These are phyloP conservation scores for Flaveria robusta DNA, from an alignment of 129 eudicot genomes.

Conservation along the genomic window DNA sequence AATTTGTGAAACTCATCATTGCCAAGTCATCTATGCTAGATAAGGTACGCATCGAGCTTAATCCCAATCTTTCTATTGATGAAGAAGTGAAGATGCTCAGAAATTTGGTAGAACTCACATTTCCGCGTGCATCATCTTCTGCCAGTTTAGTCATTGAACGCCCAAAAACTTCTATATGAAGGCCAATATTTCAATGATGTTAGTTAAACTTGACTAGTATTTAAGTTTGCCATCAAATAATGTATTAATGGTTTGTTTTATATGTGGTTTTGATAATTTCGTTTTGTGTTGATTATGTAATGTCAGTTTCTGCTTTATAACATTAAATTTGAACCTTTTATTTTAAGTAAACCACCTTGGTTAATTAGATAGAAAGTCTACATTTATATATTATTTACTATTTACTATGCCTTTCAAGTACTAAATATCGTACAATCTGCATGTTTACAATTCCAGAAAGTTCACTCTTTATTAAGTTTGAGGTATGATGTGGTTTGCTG, in stretches of 20 bases:
- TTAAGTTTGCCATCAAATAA: background rate
- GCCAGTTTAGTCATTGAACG: background rate
- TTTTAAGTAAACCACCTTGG: too few species aligned
- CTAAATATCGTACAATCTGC: too few species aligned
- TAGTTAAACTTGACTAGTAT: background rate
- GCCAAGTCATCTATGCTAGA: constrained; percentile 17
- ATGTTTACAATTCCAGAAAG: too few species aligned
- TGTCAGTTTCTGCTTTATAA: background rate
- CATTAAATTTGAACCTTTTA: too few species aligned
- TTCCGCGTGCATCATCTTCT: constrained; percentile 12
- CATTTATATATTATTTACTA: too few species aligned
- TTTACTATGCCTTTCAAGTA: too few species aligned
- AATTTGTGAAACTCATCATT: constrained; percentile 29
- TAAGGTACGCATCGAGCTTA: background rate
- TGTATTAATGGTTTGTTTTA: background rate
- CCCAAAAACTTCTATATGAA: background rate
- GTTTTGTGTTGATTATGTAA: background rate
- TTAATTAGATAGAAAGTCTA: too few species aligned
- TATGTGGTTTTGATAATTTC: too few species aligned
- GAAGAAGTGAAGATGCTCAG: constrained; percentile 9
- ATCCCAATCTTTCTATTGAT: background rate
- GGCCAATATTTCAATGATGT: background rate
- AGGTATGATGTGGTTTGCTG: too few species aligned
- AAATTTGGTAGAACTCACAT: background rate
- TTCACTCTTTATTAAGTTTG: too few species aligned